Evolutionary conservation across 2,329 filamentous ascomycete genomes (phyloP).

Genomic region (Zasmidium angulare): DNA sequence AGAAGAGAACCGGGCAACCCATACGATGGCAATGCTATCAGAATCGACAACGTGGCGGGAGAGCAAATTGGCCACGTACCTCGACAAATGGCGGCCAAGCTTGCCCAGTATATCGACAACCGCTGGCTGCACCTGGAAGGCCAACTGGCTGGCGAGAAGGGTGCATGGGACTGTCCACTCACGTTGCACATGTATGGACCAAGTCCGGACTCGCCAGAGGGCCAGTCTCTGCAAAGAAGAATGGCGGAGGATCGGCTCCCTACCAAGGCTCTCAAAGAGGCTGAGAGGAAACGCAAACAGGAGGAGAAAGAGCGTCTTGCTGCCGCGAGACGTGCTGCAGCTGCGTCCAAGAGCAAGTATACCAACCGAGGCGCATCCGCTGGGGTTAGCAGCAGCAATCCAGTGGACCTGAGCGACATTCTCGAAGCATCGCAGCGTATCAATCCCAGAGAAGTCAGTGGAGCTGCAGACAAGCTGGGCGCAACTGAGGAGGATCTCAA

Average conservation of each 20-base stretch:
- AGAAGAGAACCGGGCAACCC: constrained; percentile 66
- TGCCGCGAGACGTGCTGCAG: constrained; percentile 29
- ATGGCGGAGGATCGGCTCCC: constrained; percentile 68
- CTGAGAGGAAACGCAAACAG: constrained; percentile 34
- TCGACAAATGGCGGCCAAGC: constrained; percentile 63
- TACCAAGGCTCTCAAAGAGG: constrained; percentile 43
- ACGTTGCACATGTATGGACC: constrained; percentile 69
- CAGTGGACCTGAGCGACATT: constrained; percentile 61
- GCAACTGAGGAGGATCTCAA: constrained; percentile 68
- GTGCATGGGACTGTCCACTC: constrained; percentile 70
- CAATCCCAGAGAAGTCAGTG: constrained; percentile 63
- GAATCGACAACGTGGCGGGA: constrained; percentile 72
- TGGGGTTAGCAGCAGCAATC: constrained; percentile 13
- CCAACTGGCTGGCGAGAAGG: constrained; percentile 65
- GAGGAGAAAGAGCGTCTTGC: constrained; percentile 26
- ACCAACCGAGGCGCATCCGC: constrained; percentile 16
- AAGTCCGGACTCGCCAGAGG: constrained; percentile 21
- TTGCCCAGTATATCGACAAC: constrained; percentile 69
- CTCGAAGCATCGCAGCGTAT: constrained; percentile 66
- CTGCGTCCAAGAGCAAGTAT: constrained; percentile 16
- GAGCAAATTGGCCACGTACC: constrained; percentile 79
- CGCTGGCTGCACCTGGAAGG: constrained; percentile 65
- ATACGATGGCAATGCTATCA: constrained; percentile 71
- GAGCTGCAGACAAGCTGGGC: constrained; percentile 69
- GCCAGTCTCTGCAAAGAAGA: constrained; percentile 57